A percentile compares a stretch with the other conserved stretches of the same genome.
Evolutionary conservation across 169 alveolate species (phyloP).

Genomic region (Plasmodium vinckei): DNA sequence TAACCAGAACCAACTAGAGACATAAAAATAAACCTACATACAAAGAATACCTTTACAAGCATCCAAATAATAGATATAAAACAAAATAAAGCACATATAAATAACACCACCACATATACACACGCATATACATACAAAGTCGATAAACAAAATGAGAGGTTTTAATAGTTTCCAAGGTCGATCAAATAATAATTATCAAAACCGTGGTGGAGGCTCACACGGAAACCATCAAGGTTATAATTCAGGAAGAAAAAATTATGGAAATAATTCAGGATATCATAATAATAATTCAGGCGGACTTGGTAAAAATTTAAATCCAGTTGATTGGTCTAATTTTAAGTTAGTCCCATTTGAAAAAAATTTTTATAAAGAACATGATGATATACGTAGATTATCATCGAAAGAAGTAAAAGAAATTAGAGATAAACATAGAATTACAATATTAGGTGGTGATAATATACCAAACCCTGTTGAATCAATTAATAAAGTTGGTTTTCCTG

Average conservation of each 20-base stretch:
- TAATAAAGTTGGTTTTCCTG: slow-evolving; percentile 94
- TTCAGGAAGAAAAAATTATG: slow-evolving; percentile 47
- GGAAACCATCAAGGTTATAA: slow-evolving; percentile 28
- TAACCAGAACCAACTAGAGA: too few species aligned
- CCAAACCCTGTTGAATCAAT: slow-evolving; percentile 95
- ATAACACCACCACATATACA: too few species aligned
- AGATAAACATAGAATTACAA: slow-evolving; percentile 88
- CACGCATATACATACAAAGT: not conserved
- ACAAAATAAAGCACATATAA: not conserved
- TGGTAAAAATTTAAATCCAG: slow-evolving; percentile 84
- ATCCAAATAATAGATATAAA: not conserved
- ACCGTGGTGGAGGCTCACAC: not conserved
- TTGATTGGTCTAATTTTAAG: slow-evolving; percentile 90
- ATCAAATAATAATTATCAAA: slow-evolving; percentile 20
- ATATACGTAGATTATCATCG: slow-evolving; percentile 84
- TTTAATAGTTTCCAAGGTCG: slow-evolving; percentile 25
- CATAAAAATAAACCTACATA: not conserved
- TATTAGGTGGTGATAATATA: slow-evolving; percentile 90
- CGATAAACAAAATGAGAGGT: slow-evolving; percentile 27
- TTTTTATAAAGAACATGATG: slow-evolving; percentile 94
- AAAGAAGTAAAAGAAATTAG: slow-evolving; percentile 91
- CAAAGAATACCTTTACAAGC: not conserved
- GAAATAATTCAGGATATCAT: slow-evolving; percentile 12
- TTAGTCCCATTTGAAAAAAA: slow-evolving; percentile 94
- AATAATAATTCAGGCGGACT: slow-evolving; percentile 68